phyloP scores from a whole-genome alignment of 192 early-diverging fungal genomes.

The Cetraspora pellucida region DNA sequence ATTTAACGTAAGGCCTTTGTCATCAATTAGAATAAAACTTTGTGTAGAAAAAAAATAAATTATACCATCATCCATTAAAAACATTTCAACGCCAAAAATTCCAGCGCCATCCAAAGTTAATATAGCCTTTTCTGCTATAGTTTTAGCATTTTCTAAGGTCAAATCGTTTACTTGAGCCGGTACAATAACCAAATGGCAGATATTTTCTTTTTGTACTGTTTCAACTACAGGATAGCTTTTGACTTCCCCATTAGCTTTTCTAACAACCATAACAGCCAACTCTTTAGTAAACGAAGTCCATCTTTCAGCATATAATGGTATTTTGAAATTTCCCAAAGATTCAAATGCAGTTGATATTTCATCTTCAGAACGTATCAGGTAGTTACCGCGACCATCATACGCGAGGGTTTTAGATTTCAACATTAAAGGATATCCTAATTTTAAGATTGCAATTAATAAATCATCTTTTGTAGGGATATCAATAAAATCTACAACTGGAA shows the following conservation, averaged over 20 bases:
- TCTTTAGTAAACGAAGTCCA: slow-evolving; percentile 93
- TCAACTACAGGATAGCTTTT: slow-evolving; percentile 93
- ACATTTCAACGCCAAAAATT: slow-evolving; percentile 98
- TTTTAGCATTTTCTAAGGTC: slow-evolving; percentile 68
- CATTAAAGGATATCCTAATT: slow-evolving; percentile 93
- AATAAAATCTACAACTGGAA: slow-evolving; percentile 73
- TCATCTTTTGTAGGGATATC: slow-evolving; percentile 61
- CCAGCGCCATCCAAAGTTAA: slow-evolving; percentile 80
- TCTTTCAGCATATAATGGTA: slow-evolving; percentile 90
- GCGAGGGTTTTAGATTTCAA: slow-evolving; percentile 92
- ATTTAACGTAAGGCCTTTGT: not conserved
- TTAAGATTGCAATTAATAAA: slow-evolving; percentile 56
- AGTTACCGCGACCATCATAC: slow-evolving; percentile 96
- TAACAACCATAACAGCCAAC: slow-evolving; percentile 97
- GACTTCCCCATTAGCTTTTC: slow-evolving; percentile 71
- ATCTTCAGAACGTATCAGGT: slow-evolving; percentile 71
- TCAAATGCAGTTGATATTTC: slow-evolving; percentile 69
- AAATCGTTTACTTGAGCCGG: slow-evolving; percentile 94
- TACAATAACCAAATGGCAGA: slow-evolving; percentile 94
- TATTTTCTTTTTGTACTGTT: slow-evolving; percentile 95
- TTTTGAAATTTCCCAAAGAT: slow-evolving; percentile 58
- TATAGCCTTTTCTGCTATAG: slow-evolving; percentile 85
- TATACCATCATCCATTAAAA: slow-evolving; percentile 81
- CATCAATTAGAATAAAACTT: slow-evolving; percentile 8
- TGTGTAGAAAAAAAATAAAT: not conserved